A percentile compares a stretch with the other conserved stretches of the same genome.
Evolutionary conservation across 1,284 basidiomycete species (phyloP).

Genomic region (Microbotryum violaceum): DNA sequence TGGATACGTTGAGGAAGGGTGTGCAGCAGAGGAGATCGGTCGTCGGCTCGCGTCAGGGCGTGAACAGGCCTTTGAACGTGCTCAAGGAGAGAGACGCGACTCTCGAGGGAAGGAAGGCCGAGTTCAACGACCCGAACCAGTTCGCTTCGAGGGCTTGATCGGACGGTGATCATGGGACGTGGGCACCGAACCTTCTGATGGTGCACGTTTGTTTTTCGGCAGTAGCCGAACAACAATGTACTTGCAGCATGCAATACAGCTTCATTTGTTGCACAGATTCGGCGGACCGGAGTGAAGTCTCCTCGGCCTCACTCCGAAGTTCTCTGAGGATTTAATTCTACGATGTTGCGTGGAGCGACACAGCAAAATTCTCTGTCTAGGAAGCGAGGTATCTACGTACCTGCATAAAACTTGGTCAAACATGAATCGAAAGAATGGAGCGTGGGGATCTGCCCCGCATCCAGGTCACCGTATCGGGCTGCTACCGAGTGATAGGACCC

Average conservation of each 20-base stretch:
- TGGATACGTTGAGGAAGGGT: slow-evolving; percentile 72
- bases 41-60: slow-evolving; percentile 2
- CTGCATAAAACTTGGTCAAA: too few species aligned
- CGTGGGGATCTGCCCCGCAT: neutral
- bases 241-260: neutral
- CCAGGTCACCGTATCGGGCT: neutral
- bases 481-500: too few species aligned
- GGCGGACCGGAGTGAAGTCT: too few species aligned
- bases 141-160: neutral
- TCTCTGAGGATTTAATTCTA: too few species aligned
- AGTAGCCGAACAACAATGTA: neutral
- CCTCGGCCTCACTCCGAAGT: too few species aligned
- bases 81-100: slow-evolving; percentile 15
- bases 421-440: neutral
- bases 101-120: slow-evolving; percentile 9
- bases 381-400: too few species aligned
- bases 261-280: neutral
- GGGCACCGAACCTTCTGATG: neutral
- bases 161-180: neutral
- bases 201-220: neutral
- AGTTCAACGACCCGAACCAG: slow-evolving; percentile 24
- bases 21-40: slow-evolving; percentile 60
- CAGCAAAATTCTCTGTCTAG: too few species aligned
- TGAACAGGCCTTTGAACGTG: slow-evolving; percentile 16
- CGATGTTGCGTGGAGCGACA: too few species aligned